Conservation (phyloP, 768 basidiomycete species). For the Mycena leptocephala region DNA sequence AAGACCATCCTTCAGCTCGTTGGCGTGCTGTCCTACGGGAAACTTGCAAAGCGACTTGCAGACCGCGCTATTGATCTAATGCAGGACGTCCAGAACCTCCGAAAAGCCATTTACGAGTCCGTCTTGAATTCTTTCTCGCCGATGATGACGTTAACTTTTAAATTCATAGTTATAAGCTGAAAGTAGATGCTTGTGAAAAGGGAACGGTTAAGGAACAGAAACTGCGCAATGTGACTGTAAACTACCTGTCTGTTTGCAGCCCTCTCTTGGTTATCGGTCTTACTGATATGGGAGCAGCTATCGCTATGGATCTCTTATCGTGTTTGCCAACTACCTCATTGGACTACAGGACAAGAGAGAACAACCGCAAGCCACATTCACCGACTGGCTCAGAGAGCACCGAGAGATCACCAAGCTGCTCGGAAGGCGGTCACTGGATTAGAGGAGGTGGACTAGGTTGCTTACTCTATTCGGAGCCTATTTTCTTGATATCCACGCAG, state of each 20-base stretch:
- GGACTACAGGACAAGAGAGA: slow-evolving; percentile 67
- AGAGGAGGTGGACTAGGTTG: background rate
- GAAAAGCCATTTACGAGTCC: slow-evolving; percentile 96
- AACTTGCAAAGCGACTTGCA: slow-evolving; percentile 91
- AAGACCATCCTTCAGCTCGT: slow-evolving; percentile 97
- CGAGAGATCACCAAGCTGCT: slow-evolving; percentile 88
- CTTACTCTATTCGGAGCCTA: too few species aligned
- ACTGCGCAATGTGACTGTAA: slow-evolving; percentile 83
- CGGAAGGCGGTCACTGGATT: slow-evolving; percentile 80
- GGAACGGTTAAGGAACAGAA: slow-evolving; percentile 85
- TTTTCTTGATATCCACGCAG: too few species aligned
- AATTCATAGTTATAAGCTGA: slow-evolving; percentile 86
- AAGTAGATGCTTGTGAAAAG: slow-evolving; percentile 87
- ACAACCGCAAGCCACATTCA: slow-evolving; percentile 70
- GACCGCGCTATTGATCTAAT: slow-evolving; percentile 93
- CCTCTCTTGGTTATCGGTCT: background rate
- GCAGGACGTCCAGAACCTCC: slow-evolving; percentile 97
- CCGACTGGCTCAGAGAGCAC: slow-evolving; percentile 86
- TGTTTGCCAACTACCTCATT: slow-evolving; percentile 95
- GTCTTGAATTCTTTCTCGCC: slow-evolving; percentile 43
- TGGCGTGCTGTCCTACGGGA: slow-evolving; percentile 92
- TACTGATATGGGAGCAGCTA: slow-evolving; percentile 63
- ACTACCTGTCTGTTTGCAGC: slow-evolving; percentile 79
- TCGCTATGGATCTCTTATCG: slow-evolving; percentile 93
- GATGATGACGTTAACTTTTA: background rate